A percentile compares a stretch with the other conserved stretches of the same genome.
These are phyloP conservation scores for Nakataea oryzae DNA, from an alignment of 2,329 filamentous ascomycete species.

Conservation along the genomic window DNA sequence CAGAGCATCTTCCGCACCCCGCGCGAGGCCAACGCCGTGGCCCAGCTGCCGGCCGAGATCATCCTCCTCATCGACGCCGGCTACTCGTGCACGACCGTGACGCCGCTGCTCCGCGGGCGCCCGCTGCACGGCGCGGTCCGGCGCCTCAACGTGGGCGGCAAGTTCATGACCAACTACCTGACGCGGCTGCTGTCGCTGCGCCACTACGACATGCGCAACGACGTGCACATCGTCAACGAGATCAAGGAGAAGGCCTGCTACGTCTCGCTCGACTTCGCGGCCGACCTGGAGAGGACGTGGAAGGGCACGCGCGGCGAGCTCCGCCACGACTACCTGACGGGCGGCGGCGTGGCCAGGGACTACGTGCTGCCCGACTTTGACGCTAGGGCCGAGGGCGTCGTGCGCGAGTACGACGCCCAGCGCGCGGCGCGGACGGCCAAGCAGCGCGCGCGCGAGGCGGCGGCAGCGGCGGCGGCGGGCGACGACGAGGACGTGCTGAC, in stretches of 20 bases:
- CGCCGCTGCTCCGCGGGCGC: conserved; percentile 71
- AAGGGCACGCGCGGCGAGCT: conserved; percentile 58
- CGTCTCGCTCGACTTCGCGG: conserved; percentile 64
- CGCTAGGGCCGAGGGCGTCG: conserved; percentile 49
- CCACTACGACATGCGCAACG: conserved; percentile 92
- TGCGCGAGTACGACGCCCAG: conserved; percentile 65
- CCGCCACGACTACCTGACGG: conserved; percentile 35
- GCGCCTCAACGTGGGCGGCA: conserved; percentile 83
- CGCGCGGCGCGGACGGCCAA: conserved; percentile 30
- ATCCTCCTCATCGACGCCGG: conserved; percentile 85
- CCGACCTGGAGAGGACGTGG: conserved; percentile 75
- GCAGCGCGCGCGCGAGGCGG: background rate
- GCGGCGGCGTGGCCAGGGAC: conserved; percentile 65
- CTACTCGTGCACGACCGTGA: conserved; percentile 87
- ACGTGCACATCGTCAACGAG: conserved; percentile 87
- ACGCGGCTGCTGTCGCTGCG: conserved; percentile 82
- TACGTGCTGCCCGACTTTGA: conserved; percentile 84
- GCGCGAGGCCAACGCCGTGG: conserved; percentile 28
- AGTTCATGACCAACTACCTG: conserved; percentile 85
- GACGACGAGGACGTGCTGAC: conserved; percentile 70
- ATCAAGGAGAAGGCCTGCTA: conserved; percentile 90
- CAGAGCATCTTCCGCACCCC: conserved; percentile 57
- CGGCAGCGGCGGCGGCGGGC: conserved; percentile 20
- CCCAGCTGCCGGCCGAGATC: conserved; percentile 58
- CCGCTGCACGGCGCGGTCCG: conserved; percentile 74